Evolutionary conservation across 2,329 filamentous ascomycete genomes (phyloP), one percentile per base, ranked within the genome.

Genomic region (Fusarium kyushuense): DNA sequence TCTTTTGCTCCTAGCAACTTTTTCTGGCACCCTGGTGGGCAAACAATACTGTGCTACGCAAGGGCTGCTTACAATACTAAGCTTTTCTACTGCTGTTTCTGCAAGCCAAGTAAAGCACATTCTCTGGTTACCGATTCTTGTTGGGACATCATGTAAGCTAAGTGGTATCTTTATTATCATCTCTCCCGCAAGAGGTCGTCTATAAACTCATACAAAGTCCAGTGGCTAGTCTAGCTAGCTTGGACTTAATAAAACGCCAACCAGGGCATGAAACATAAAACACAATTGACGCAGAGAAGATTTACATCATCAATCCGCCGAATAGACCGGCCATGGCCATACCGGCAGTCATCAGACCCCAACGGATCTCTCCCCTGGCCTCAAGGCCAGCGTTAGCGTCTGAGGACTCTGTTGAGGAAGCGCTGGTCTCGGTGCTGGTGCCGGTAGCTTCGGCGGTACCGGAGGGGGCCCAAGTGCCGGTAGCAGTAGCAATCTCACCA

Each of bases 291-390:
- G 21, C 32, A 38, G 35, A 42, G 47, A 46, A 6, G 17, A 17
- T 59, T 41, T 69, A 69, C 42, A 73, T 46, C 65, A 74, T 64
- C 46, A 73, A n/a, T 6, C 67, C 71, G 11, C 67, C 69, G n/a
- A 71, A 43, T 36, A 73, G 49, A 7, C 62, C 71, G 6, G 71
- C 65, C 65, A 74, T 49, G 10, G 70, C 61, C 35, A 71, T 42
- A 9, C 69, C 67, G 14, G 62, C 11, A 32, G 55, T 69, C 71
- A 72, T 72, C 11, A 73, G 59, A 35, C 69, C 69, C 71, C 71
- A 73, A n/a, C 70, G 71, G 21, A 73, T 65, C 43, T 74, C 69
- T 21, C 71, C 71, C 17, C 56, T 47, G 10, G 65, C 33, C 29
- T 60, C 62, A 0, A 68, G 32, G 27, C 71, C 71, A 16, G 71